A percentile compares a stretch with the other conserved stretches of the same genome.
These are phyloP conservation scores for Phytophthora sojae DNA, from an alignment of 352 stramenopile genomes.

Conservation along the genomic window DNA sequence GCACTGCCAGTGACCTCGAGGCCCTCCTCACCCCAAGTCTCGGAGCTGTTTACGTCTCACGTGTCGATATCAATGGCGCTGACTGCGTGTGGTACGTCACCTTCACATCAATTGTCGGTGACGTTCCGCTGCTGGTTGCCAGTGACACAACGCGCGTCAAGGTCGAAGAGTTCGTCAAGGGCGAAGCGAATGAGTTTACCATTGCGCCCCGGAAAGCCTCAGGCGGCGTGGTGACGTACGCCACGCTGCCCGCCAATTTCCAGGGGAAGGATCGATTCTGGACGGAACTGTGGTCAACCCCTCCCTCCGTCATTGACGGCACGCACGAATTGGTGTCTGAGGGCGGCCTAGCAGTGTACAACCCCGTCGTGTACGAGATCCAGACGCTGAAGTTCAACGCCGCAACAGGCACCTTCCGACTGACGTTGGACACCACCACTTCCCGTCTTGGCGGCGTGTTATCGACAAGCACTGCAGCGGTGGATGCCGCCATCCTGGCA, in stretches of 20 bases:
- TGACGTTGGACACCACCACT: slow-evolving; percentile 82
- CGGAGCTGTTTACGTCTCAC: slow-evolving; percentile 70
- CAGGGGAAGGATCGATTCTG: slow-evolving; percentile 95
- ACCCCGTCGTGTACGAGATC: slow-evolving; percentile 90
- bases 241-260: slow-evolving; percentile 77
- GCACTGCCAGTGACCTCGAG: slow-evolving; percentile 51
- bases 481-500: slow-evolving; percentile 57
- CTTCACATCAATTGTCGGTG: slow-evolving; percentile 86
- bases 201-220: slow-evolving; percentile 95
- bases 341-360: slow-evolving; percentile 92
- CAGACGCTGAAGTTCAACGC: slow-evolving; percentile 87
- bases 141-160: slow-evolving; percentile 54
- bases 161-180: slow-evolving; percentile 93
- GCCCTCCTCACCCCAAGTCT: slow-evolving; percentile 53
- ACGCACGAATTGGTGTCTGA: slow-evolving; percentile 93
- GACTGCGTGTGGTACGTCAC: slow-evolving; percentile 87
- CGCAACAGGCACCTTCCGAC: slow-evolving; percentile 63
- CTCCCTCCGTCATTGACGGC: slow-evolving; percentile 81
- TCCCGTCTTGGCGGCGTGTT: slow-evolving; percentile 53
- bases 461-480: slow-evolving; percentile 47
- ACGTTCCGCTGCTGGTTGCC: slow-evolving; percentile 72
- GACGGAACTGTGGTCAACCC: slow-evolving; percentile 94
- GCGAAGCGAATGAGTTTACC: slow-evolving; percentile 94
- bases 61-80: slow-evolving; percentile 49
- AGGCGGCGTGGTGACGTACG: slow-evolving; percentile 91